Evolutionary conservation across 805 yeast species (phyloP), one percentile per base, ranked within the genome.

Genomic region (Komagataella ulmi): DNA sequence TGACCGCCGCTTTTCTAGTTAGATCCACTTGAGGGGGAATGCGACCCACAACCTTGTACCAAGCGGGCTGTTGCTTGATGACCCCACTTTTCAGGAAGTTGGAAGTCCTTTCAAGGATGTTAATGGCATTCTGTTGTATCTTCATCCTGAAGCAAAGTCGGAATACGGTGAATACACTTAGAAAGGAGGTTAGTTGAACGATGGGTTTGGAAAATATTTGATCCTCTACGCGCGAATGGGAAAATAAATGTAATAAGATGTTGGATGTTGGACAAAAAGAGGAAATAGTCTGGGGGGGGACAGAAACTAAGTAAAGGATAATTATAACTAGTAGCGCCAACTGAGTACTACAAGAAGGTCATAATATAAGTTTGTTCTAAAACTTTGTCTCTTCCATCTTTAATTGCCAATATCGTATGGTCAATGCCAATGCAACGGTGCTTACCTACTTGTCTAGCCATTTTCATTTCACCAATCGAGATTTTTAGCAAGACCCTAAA

Each of bases 21-120:
- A 83, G 75, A 57, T 80, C 79, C 54, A 76, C 75, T 46, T 77
- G 71, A 43, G 98, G 98, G 45, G 97, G 97, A 58, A 83, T 75
- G 24, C 81, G 74, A 3, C 87, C 86, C 14, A 93, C 88, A 5
- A 86, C 91, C 56, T 83, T 81, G 66, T 76, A 88, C 99, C 98
- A 93, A 1, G 83, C 83, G 1, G 99, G 99, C 60, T 85, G 83
- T 36, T 75, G 67, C 36, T 66, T 72, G 48, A 88, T 73, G n/a
- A 83, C 70, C 1, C 95, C 91, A 0, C 86, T 76, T 58, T 73
- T 74, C 56, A 91, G 68, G 58, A 81, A 81, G 54, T 84, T 82
- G 1, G 96, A 83, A 0, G 96, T 86, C 60, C 89, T 79, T 65
- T 85, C 85, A 48, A 90, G 76, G 3, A 90, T 85, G 56, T 79